Base-by-base conservation (phyloP, 805 yeast genomes). In the Zygosaccharomyces bisporus region DNA sequence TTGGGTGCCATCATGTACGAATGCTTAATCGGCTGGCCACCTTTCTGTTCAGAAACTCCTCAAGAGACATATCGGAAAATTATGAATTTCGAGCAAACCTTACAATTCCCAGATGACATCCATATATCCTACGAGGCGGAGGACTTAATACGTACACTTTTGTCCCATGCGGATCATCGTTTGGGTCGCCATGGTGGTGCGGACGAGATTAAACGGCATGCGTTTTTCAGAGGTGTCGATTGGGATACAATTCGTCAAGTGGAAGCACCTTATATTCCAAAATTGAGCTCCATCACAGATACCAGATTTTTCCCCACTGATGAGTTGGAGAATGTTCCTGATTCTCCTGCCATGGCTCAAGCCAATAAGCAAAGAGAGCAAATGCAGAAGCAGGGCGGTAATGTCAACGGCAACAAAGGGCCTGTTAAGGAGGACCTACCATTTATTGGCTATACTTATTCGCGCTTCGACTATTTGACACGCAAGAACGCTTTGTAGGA, bases 291-390 rank as follows among this genome's bases (percentile, higher is more conserved):
- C 9, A 84, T 91, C 49, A 91, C 98, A 4, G 99, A 93, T 65
- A 93, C 99, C 0, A 76, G 97, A 56, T 91, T 91, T 72, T 93
- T 93, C 88, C 98, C 99, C 33, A 88, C 95, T 1, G 98, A 91
- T 63, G 99, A 91, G 61, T 73, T 91, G 58, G 96, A 91, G 64
- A 87, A 86, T 58, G 89, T 91, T 41, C 96, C 98, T 2, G 97
- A 90, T 58, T 80, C 87, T 36, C 95, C 96, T 9, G 83, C 82
- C 4, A 70, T 77, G 61, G 74, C 76, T 60, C 74, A 72, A 60
- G 88, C 89, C 23, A 83, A 82, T 55, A 76, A 76, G 56, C 83
- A 77, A 60, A 73, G 81, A 52, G 85, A 79, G 47, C 73, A 69
- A 45, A 68, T 74, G 63, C 67, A 67, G 57, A 65, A 66, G 35